Conservation (phyloP, 2,329 filamentous ascomycete genomes). For the Aspergillus sp. region DNA sequence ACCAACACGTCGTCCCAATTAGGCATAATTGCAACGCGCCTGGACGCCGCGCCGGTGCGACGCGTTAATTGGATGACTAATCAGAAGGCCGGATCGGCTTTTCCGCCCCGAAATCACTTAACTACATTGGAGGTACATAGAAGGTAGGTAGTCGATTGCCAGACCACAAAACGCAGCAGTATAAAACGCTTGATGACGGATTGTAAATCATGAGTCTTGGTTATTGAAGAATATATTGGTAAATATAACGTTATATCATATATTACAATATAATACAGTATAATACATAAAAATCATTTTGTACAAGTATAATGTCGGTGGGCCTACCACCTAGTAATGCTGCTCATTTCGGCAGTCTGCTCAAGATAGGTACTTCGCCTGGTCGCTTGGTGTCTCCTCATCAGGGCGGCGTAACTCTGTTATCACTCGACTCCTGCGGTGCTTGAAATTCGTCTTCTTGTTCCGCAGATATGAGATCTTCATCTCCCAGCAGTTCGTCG, state of each 20-base stretch:
- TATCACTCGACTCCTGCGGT: not conserved
- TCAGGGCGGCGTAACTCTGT: not conserved
- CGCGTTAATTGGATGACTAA: slow-evolving; percentile 6
- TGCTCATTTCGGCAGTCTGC: not conserved
- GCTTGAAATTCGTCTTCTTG: not conserved
- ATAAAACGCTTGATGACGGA: not conserved
- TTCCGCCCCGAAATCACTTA: not conserved
- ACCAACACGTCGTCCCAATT: slow-evolving; percentile 28
- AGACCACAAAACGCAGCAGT: not conserved
- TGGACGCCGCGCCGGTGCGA: slow-evolving; percentile 5
- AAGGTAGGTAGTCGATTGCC: too few relatives aligned
- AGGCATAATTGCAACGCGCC: slow-evolving; percentile 37
- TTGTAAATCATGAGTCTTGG: not conserved
- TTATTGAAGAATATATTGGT: not conserved
- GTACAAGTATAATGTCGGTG: slow-evolving; percentile 1
- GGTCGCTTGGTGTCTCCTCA: not conserved
- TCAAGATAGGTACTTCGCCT: not conserved
- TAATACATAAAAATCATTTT: slow-evolving; percentile 1
- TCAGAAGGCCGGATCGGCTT: not conserved
- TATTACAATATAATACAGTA: slow-evolving; percentile 11
- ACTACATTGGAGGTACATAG: too few relatives aligned
- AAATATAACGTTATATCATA: not conserved
- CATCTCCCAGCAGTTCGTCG: not conserved
- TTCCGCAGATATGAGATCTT: not conserved
- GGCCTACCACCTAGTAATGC: too few relatives aligned